Conservation (phyloP, 257 asterid species). For the Lycium ferocissimum region DNA sequence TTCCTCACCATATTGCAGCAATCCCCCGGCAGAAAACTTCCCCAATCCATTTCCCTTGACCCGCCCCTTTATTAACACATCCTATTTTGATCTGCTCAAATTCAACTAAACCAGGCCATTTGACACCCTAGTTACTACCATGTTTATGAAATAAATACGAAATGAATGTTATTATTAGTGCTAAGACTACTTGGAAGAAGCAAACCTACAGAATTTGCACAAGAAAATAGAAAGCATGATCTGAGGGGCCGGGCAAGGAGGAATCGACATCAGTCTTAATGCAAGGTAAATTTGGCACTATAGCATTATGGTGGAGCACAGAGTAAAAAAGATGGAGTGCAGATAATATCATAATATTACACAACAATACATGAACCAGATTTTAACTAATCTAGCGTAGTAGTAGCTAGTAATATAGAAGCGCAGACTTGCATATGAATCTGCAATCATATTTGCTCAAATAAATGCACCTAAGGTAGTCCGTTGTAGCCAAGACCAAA, state of each 20-base stretch:
- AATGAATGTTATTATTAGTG: no score
- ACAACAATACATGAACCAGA: not conserved
- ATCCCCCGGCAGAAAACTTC: no score
- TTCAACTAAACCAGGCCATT: no score
- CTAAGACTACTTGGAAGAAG: no score
- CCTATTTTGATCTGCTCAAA: no score
- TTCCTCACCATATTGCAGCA: no score
- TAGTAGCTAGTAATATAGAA: not conserved
- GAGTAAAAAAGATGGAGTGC: not conserved
- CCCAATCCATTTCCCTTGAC: no score
- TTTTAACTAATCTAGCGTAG: conserved; percentile 15
- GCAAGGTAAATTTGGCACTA: not conserved
- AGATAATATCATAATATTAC: not conserved
- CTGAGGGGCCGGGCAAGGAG: not conserved
- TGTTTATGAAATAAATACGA: no score
- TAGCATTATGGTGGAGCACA: not conserved
- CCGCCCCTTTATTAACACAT: no score
- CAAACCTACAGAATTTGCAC: not conserved
- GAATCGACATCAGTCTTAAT: not conserved
- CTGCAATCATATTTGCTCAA: not conserved
- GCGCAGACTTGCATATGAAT: not conserved
- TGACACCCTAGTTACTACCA: no score
- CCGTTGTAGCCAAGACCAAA: conserved; percentile 4
- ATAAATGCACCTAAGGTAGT: not conserved
- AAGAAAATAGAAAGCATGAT: not conserved